Percentiles rank a stretch among this genome's conserved stretches.
phyloP scores from a whole-genome alignment of 2,329 filamentous ascomycete species.

The Pestalotiopsis sp. region DNA sequence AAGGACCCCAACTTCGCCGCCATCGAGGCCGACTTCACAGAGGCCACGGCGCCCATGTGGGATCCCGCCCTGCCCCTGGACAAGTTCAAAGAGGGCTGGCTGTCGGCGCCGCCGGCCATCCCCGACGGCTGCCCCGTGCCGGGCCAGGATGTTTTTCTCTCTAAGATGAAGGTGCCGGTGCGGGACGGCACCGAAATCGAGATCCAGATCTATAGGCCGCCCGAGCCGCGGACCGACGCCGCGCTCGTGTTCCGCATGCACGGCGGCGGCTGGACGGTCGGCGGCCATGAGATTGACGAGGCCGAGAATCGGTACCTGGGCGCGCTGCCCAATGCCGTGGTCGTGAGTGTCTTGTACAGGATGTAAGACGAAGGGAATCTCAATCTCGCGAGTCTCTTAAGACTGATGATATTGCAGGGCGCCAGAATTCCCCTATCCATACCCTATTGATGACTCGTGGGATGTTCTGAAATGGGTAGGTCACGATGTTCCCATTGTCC shows the following conservation, averaged over 20 bases:
- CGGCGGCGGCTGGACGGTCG: conserved; percentile 38
- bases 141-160: conserved; percentile 35
- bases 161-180: conserved; percentile 28
- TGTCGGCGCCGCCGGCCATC: conserved; percentile 23
- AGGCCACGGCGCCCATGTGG: conserved; percentile 30
- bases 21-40: conserved; percentile 28
- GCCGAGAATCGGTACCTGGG: conserved; percentile 38
- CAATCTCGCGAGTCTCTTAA: no score
- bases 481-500: conserved; percentile 21
- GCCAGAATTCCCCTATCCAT: conserved; percentile 53
- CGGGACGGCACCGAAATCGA: conserved; percentile 37
- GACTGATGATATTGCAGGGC: conserved; percentile 36
- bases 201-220: conserved; percentile 37
- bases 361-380: conserved; percentile 26
- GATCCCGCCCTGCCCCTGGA: conserved; percentile 23
- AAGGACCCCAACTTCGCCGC: conserved; percentile 34
- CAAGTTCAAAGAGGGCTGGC: conserved; percentile 22
- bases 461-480: conserved; percentile 47
- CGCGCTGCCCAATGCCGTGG: conserved; percentile 33
- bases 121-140: conserved; percentile 33
- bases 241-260: conserved; percentile 37
- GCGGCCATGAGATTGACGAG: conserved; percentile 36
- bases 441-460: conserved; percentile 51
- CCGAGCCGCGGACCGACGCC: conserved; percentile 20
- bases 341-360: conserved; percentile 40